phyloP scores from a whole-genome alignment of 2,329 filamentous ascomycete species.

The Magnaporthales sp. region DNA sequence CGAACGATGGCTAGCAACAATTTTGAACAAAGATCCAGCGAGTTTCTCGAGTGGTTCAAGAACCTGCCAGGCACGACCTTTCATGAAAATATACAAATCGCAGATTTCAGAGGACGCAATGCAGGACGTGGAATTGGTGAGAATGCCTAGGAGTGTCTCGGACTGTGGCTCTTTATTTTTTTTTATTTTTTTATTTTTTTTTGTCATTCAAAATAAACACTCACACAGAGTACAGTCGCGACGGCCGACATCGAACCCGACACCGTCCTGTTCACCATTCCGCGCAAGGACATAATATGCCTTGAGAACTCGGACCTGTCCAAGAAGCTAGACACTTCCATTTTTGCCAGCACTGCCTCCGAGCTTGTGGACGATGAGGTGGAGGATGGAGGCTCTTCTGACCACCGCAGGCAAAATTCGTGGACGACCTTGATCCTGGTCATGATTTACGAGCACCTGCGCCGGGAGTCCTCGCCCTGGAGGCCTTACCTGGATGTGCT shows the following conservation, averaged over 20 bases:
- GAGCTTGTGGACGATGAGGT: conserved; percentile 23
- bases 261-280: conserved; percentile 73
- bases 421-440: conserved; percentile 61
- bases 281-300: conserved; percentile 62
- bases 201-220: neutral
- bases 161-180: neutral
- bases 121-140: conserved; percentile 49
- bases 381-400: conserved; percentile 18
- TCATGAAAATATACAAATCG: conserved; percentile 41
- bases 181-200: too few species aligned
- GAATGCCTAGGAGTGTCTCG: too few species aligned
- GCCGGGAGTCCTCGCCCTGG: conserved; percentile 55
- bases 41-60: conserved; percentile 47
- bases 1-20: conserved; percentile 10
- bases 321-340: conserved; percentile 38
- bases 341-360: conserved; percentile 32
- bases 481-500: conserved; percentile 70
- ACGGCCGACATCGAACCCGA: conserved; percentile 60
- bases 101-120: conserved; percentile 38
- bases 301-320: conserved; percentile 63
- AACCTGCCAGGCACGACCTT: conserved; percentile 42
- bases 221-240: conserved; percentile 47
- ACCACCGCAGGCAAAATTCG: conserved; percentile 29
- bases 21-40: conserved; percentile 33
- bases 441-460: conserved; percentile 68